Conservation (phyloP, 768 basidiomycete genomes). For the Amanita pseudoporphyria region DNA sequence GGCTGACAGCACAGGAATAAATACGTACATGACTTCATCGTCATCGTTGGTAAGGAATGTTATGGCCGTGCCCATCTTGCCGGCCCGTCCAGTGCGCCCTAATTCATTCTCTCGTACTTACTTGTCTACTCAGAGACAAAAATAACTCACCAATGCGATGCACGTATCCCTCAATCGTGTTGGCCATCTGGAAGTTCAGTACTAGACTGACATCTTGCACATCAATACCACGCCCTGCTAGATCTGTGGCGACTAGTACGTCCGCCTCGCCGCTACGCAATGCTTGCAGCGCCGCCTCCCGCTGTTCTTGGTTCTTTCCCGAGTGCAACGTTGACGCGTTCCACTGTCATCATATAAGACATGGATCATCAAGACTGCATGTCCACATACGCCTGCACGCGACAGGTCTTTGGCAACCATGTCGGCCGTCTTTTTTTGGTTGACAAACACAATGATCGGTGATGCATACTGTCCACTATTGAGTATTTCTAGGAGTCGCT, state of each 20-base stretch:
- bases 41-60: slow-evolving; percentile 96
- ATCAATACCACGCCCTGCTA: slow-evolving; percentile 98
- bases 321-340: slow-evolving; percentile 88
- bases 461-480: slow-evolving; percentile 75
- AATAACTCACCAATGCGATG: slow-evolving; percentile 81
- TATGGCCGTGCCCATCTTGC: slow-evolving; percentile 87
- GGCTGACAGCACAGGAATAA: no score
- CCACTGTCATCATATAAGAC: slow-evolving; percentile 44
- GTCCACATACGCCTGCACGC: slow-evolving; percentile 71
- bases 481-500: slow-evolving; percentile 83
- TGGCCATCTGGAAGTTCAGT: slow-evolving; percentile 97
- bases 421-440: slow-evolving; percentile 99
- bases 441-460: slow-evolving; percentile 98
- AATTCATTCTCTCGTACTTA: neutral
- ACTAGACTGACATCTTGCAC: slow-evolving; percentile 94
- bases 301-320: slow-evolving; percentile 95
- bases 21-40: slow-evolving; percentile 88
- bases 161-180: slow-evolving; percentile 93
- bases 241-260: slow-evolving; percentile 91
- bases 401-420: slow-evolving; percentile 94
- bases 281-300: slow-evolving; percentile 84
- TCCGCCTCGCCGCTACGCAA: slow-evolving; percentile 81
- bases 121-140: neutral
- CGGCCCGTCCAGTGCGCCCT: slow-evolving; percentile 97
- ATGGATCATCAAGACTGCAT: neutral